Conservation (phyloP, 148 eudicot genomes). For the Spergularia marina region DNA sequence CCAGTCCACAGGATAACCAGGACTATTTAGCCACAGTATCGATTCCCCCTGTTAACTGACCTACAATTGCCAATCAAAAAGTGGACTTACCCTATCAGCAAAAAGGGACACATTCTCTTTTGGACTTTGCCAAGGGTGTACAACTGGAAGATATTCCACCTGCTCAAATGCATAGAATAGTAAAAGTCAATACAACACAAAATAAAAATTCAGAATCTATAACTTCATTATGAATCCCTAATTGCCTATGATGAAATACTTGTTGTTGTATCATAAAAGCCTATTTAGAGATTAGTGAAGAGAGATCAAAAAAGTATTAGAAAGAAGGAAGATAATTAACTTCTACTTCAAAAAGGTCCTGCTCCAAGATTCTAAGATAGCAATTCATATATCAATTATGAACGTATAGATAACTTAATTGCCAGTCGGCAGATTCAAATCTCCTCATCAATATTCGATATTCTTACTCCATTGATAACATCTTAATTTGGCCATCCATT, state of each 20-base stretch:
- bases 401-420: too few species aligned
- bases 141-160: constrained; percentile 89
- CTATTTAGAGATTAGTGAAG: neutral
- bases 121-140: constrained; percentile 52
- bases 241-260: neutral
- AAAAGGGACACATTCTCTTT: constrained; percentile 59
- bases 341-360: too few species aligned
- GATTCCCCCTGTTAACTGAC: constrained; percentile 1
- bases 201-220: neutral
- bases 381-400: too few species aligned
- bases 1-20: neutral
- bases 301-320: too few species aligned
- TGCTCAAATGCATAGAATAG: constrained; percentile 26
- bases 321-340: too few species aligned
- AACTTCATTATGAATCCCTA: neutral
- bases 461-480: too few species aligned
- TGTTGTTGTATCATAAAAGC: neutral
- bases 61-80: neutral
- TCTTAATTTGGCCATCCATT: too few species aligned
- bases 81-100: constrained; percentile 61
- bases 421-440: too few species aligned
- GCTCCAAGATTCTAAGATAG: too few species aligned
- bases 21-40: neutral
- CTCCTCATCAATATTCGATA: too few species aligned
- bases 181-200: neutral